Conservation (phyloP, 73 alveolate species). For the Paramecium bursaria region DNA sequence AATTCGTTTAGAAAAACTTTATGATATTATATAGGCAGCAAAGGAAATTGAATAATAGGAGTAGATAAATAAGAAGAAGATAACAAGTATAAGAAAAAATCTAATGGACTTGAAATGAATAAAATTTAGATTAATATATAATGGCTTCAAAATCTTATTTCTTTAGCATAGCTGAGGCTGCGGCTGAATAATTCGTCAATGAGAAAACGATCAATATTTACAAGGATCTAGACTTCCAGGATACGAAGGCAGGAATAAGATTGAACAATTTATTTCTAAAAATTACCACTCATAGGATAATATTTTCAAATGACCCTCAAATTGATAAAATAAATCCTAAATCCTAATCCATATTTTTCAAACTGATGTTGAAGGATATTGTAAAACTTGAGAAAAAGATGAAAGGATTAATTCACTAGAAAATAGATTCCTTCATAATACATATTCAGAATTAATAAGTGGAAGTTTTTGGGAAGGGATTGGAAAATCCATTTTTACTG, state of each 20-base stretch:
- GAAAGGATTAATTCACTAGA: background rate
- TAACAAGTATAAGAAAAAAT: too few relatives aligned
- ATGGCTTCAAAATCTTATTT: background rate
- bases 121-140: too few relatives aligned
- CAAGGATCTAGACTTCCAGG: conserved; percentile 1
- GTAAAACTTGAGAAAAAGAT: background rate
- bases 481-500: too few relatives aligned
- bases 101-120: too few relatives aligned
- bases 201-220: conserved; percentile 8
- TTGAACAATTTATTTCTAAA: background rate
- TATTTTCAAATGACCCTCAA: conserved; percentile 27
- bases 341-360: background rate
- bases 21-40: too few relatives aligned
- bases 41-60: too few relatives aligned
- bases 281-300: conserved; percentile 51
- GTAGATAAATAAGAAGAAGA: too few relatives aligned
- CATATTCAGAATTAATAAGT: background rate
- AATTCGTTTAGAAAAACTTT: too few relatives aligned
- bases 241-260: conserved; percentile 4
- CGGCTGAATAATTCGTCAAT: background rate
- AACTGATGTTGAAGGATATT: background rate
- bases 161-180: conserved; percentile 3
- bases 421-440: conserved; percentile 34
- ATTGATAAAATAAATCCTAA: conserved; percentile 22
- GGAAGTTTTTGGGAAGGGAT: conserved; percentile 6